These are phyloP conservation scores for Phytopythium vexans DNA, from an alignment of 352 stramenopile genomes.

Conservation along the genomic window DNA sequence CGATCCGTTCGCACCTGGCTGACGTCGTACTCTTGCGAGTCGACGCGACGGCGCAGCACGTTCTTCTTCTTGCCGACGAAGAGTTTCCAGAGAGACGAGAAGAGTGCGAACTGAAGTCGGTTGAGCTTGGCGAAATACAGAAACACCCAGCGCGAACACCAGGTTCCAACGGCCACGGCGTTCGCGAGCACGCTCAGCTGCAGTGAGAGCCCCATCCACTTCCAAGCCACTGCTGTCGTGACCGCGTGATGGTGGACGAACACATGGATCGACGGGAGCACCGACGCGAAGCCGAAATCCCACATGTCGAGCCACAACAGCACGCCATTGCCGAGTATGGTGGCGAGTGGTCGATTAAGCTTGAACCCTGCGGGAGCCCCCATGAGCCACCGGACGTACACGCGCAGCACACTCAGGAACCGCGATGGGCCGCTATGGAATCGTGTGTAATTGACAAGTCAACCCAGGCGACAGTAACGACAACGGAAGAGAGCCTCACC, in stretches of 20 bases:
- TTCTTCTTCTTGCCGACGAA: constrained; percentile 96
- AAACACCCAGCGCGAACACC: constrained; percentile 88
- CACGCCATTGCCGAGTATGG: constrained; percentile 84
- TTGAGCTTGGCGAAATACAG: constrained; percentile 87
- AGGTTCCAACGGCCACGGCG: constrained; percentile 60
- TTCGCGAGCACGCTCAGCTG: constrained; percentile 75
- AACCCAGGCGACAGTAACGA: too few species aligned
- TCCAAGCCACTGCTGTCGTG: constrained; percentile 7
- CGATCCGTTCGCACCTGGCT: constrained; percentile 46
- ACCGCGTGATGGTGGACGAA: constrained; percentile 44
- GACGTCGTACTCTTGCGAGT: constrained; percentile 94
- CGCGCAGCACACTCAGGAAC: constrained; percentile 43
- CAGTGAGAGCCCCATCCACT: constrained; percentile 59
- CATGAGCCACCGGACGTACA: constrained; percentile 76
- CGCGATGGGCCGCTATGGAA: constrained; percentile 18
- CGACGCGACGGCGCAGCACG: constrained; percentile 88
- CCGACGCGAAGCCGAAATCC: constrained; percentile 48
- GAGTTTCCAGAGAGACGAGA: constrained; percentile 89
- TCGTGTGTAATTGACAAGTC: neutral
- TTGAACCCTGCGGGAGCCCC: constrained; percentile 76
- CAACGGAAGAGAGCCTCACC: too few species aligned
- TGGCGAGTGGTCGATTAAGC: constrained; percentile 88
- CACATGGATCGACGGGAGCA: constrained; percentile 27
- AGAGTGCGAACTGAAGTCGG: constrained; percentile 66
- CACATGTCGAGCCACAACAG: constrained; percentile 77